phyloP scores from a whole-genome alignment of 2,329 filamentous ascomycete species.

The Trichoderma sp. region DNA sequence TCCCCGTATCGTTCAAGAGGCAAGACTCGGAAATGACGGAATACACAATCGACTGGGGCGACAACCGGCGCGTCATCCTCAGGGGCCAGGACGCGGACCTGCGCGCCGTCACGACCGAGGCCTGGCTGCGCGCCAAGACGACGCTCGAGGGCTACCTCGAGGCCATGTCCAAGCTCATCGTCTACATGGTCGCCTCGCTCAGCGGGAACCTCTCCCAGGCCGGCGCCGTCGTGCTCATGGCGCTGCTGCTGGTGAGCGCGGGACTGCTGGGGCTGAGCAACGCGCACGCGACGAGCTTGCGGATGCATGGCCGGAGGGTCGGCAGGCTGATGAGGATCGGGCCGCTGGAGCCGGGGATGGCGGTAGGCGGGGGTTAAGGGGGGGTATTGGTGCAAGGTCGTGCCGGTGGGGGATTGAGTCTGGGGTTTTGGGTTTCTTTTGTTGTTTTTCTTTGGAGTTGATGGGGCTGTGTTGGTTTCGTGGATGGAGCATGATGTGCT shows the following conservation, averaged over 20 bases:
- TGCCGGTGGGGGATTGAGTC: conserved; percentile 3
- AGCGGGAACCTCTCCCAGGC: conserved; percentile 58
- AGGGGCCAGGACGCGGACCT: conserved; percentile 58
- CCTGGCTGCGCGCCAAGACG: conserved; percentile 58
- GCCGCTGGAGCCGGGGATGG: conserved; percentile 22
- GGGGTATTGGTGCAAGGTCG: conserved; percentile 12
- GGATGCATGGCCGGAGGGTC: conserved; percentile 52
- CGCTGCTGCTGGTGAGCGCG: conserved; percentile 55
- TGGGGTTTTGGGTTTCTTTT: neutral
- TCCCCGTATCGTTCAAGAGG: neutral
- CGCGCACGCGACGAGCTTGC: conserved; percentile 49
- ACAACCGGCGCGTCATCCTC: conserved; percentile 55
- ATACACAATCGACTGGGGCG: conserved; percentile 56
- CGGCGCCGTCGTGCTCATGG: conserved; percentile 55
- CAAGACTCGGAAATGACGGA: conserved; percentile 40
- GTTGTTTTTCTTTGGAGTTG: neutral
- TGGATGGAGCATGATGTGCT: too few species aligned
- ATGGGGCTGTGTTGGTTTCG: too few species aligned
- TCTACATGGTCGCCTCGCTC: conserved; percentile 59
- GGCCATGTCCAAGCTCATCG: conserved; percentile 57
- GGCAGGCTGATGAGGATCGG: conserved; percentile 17
- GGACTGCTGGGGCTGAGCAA: conserved; percentile 59
- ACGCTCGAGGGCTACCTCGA: conserved; percentile 54
- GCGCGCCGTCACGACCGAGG: conserved; percentile 59
- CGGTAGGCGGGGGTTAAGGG: conserved; percentile 19